Percentiles rank a stretch among this genome's conserved stretches.
Evolutionary conservation across 192 early-diverging fungal genomes (phyloP).

Genomic region (Chytriomyces sp.): DNA sequence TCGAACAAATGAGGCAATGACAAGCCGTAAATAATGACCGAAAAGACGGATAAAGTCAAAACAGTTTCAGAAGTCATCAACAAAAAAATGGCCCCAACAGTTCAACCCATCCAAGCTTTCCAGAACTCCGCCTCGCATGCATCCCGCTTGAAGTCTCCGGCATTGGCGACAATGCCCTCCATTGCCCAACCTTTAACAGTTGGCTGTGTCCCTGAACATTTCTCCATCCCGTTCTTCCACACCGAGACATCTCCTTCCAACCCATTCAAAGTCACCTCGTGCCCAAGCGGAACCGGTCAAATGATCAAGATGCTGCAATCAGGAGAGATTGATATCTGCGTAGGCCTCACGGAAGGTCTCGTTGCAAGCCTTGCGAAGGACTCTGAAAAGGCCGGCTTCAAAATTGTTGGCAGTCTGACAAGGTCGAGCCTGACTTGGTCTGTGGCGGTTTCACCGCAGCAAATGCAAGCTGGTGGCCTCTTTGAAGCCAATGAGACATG

Average conservation of each 20-base stretch:
- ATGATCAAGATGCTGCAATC: conserved; percentile 74
- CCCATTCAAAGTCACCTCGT: conserved; percentile 44
- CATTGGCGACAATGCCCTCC: too few relatives aligned
- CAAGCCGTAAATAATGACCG: too few relatives aligned
- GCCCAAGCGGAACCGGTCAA: conserved; percentile 53
- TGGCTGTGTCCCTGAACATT: conserved; percentile 63
- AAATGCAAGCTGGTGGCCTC: background rate
- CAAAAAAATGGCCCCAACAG: too few relatives aligned
- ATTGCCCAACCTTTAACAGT: background rate
- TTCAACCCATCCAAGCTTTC: background rate
- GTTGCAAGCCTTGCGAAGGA: conserved; percentile 54
- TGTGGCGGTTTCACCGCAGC: conserved; percentile 44
- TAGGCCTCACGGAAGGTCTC: conserved; percentile 88
- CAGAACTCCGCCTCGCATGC: background rate
- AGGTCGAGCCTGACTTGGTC: conserved; percentile 69
- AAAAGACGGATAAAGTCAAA: too few relatives aligned
- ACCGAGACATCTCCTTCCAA: background rate
- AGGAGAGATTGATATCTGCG: conserved; percentile 77
- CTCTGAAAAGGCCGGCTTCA: conserved; percentile 61
- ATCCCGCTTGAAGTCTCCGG: background rate
- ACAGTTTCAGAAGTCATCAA: too few relatives aligned
- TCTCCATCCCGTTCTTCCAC: conserved; percentile 54
- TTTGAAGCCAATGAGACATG: background rate
- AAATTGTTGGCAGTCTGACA: conserved; percentile 82
- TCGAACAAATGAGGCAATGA: too few relatives aligned